Evolutionary conservation across 768 basidiomycete genomes (phyloP).

Genomic region (Leccinellum albellum): DNA sequence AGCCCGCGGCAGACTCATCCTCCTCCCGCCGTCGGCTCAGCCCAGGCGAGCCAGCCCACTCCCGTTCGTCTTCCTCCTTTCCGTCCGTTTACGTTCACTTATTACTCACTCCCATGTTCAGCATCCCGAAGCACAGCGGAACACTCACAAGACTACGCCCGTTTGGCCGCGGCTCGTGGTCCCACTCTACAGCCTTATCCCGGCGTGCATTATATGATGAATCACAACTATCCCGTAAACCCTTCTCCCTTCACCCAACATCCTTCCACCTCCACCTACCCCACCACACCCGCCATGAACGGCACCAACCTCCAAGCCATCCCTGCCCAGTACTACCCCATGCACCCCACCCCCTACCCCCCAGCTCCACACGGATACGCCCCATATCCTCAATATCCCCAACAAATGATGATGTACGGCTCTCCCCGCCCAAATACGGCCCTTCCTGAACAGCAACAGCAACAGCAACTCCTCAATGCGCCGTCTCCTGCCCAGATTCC

Average conservation of each 20-base stretch:
- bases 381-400: constrained; percentile 53
- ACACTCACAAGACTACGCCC: constrained; percentile 26
- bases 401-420: constrained; percentile 70
- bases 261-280: constrained; percentile 36
- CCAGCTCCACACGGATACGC: constrained; percentile 41
- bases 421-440: constrained; percentile 35
- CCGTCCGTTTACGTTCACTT: not conserved
- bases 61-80: constrained; percentile 17
- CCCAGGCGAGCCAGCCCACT: constrained; percentile 13
- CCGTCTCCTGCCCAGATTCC: constrained; percentile 33
- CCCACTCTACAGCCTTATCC: constrained; percentile 53
- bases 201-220: constrained; percentile 59
- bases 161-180: constrained; percentile 36
- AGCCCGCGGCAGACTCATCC: constrained; percentile 17
- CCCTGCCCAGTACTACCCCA: constrained; percentile 51
- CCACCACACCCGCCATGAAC: constrained; percentile 33
- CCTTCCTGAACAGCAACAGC: constrained; percentile 34
- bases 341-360: constrained; percentile 52
- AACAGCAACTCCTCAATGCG: constrained; percentile 31
- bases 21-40: constrained; percentile 29
- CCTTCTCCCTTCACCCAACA: constrained; percentile 48
- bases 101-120: constrained; percentile 9
- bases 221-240: constrained; percentile 62
- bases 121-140: constrained; percentile 16
- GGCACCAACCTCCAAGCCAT: constrained; percentile 39